Base-by-base conservation (phyloP, 2,329 filamentous ascomycete species). In the Pestalotiopsis sp. region DNA sequence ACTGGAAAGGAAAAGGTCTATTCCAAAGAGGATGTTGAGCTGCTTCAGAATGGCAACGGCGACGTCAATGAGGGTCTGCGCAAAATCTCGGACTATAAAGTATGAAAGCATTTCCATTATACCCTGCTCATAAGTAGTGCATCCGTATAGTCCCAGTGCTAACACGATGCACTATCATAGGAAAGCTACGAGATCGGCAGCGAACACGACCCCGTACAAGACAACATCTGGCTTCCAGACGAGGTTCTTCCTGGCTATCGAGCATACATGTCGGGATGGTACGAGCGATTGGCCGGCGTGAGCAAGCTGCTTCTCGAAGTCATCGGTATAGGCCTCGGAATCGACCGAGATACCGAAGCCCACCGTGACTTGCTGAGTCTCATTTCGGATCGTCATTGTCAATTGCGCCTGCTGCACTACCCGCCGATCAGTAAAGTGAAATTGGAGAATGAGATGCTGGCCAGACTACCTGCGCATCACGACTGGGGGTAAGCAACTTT, bases 161-260 rank as follows among this genome's bases (percentile, higher is more conserved):
- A 27, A 70, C 57, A 49, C 25, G 3, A 52, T n/a, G 59, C 9
- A 49, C 41, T 6, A 9, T 20, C 11, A 7, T 9, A 75, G 74
- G 72, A 74, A 75, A 83, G 80, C 40, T 83, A 83, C 67, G 84
- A 86, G 63, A 80, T 85, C 17, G 84, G 84, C 11, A 82, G 80
- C 64, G 78, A 83, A 49, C 67, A 79, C 7, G 83, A 85, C 68
- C 72, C 75, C 4, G 76, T 81, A 1, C 80, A 83, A 67, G 78
- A 80, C 31, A 86, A 86, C 69, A 81, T 84, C 45, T 86, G 84
- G 84, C 75, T 85, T 0, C 83, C 83, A 0, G 81, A 85, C 4
- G 74, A 79, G 4, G 77, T 79, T 1, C 77, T 86, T 1, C 83
- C 83, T 0, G 80, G 79, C 3, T 86, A 86, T 70, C 78, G 79